Evolutionary conservation across 768 basidiomycete genomes (phyloP).

Genomic region (Russula emetica): DNA sequence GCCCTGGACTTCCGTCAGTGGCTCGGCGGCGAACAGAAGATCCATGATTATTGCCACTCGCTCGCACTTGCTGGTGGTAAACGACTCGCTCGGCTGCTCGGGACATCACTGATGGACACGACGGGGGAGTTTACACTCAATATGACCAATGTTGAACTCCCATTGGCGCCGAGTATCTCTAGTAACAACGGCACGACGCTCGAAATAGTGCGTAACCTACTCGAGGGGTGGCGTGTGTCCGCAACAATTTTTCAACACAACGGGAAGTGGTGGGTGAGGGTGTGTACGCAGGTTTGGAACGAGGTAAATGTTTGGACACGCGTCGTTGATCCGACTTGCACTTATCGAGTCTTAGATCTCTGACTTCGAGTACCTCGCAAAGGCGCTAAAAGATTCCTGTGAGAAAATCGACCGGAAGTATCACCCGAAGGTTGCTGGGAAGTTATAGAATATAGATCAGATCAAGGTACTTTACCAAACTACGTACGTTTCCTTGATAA

Average conservation of each 20-base stretch:
- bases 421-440: neutral
- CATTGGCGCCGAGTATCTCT: slow-evolving; percentile 32
- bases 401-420: slow-evolving; percentile 25
- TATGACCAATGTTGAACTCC: slow-evolving; percentile 59
- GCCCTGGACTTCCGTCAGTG: slow-evolving; percentile 69
- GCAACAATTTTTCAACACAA: slow-evolving; percentile 33
- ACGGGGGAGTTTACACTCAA: slow-evolving; percentile 53
- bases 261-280: slow-evolving; percentile 37
- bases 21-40: slow-evolving; percentile 71
- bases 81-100: slow-evolving; percentile 53
- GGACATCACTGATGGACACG: slow-evolving; percentile 59
- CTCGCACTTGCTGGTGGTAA: slow-evolving; percentile 67
- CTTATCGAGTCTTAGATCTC: slow-evolving; percentile 26
- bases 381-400: slow-evolving; percentile 29
- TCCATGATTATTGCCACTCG: slow-evolving; percentile 63
- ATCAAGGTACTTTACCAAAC: neutral
- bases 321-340: neutral
- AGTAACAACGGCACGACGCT: slow-evolving; percentile 28
- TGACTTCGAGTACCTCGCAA: slow-evolving; percentile 32
- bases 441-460: slow-evolving; percentile 8
- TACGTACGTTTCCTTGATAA: neutral
- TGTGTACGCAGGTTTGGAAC: slow-evolving; percentile 38
- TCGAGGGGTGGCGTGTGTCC: slow-evolving; percentile 34
- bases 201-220: slow-evolving; percentile 26
- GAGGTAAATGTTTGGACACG: slow-evolving; percentile 31